A percentile compares a stretch with the other conserved stretches of the same genome.
These are phyloP conservation scores for Limonium bicolor DNA, from an alignment of 148 eudicot genomes.

Conservation along the genomic window DNA sequence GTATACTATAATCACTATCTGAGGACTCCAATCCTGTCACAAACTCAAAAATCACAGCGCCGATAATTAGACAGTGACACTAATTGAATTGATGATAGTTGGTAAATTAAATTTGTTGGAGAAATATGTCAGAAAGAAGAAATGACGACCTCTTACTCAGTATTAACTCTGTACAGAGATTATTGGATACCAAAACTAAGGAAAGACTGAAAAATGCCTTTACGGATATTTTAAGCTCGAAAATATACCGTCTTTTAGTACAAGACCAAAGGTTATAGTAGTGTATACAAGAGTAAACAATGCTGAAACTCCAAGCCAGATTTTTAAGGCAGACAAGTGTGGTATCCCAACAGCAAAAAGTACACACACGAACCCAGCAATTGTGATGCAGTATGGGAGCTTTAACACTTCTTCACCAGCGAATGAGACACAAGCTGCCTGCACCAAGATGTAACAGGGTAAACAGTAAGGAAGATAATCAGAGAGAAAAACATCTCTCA, in stretches of 20 bases:
- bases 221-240: too few species aligned
- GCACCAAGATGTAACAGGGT: slow-evolving; percentile 11
- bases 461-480: too few species aligned
- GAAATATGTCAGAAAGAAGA: too few species aligned
- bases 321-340: slow-evolving; percentile 62
- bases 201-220: too few species aligned
- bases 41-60: too few species aligned
- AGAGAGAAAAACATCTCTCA: too few species aligned
- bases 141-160: too few species aligned
- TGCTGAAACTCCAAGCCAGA: slow-evolving; percentile 77
- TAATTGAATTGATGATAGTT: not conserved
- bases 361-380: slow-evolving; percentile 56
- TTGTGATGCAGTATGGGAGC: slow-evolving; percentile 62
- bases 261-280: slow-evolving; percentile 38
- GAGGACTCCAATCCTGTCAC: too few species aligned
- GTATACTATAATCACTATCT: slow-evolving; percentile 53
- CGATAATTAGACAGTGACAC: too few species aligned
- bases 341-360: slow-evolving; percentile 78
- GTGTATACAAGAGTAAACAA: slow-evolving; percentile 61
- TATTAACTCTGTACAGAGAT: too few species aligned
- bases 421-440: slow-evolving; percentile 59
- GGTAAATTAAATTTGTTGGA: not conserved
- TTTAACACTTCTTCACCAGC: slow-evolving; percentile 37
- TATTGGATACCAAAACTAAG: too few species aligned
- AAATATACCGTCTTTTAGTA: slow-evolving; percentile 54